A percentile compares a stretch with the other conserved stretches of the same genome.
phyloP scores from a whole-genome alignment of 441 rosid genomes.

The Theobroma grandiflorum region DNA sequence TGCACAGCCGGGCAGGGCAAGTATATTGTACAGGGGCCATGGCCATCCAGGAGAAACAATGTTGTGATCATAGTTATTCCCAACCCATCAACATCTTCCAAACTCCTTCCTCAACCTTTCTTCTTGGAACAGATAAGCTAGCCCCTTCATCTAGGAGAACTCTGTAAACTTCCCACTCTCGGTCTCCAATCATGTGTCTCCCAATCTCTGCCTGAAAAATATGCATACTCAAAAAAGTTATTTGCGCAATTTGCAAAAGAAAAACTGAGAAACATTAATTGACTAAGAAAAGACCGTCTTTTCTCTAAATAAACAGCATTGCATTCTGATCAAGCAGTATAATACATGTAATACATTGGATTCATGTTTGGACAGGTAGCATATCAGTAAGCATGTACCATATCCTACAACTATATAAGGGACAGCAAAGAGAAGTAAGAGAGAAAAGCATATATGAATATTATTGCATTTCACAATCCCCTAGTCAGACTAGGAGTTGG shows the following conservation, averaged over 20 bases:
- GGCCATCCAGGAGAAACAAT: conserved; percentile 15
- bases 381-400: background rate
- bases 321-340: background rate
- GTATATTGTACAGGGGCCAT: conserved; percentile 20
- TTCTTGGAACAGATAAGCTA: conserved; percentile 47
- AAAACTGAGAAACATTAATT: background rate
- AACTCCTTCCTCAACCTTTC: conserved; percentile 71
- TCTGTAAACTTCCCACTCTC: conserved; percentile 94
- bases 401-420: background rate
- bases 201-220: conserved; percentile 77
- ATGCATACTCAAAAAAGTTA: background rate
- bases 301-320: background rate
- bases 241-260: background rate
- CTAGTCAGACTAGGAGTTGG: background rate
- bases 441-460: background rate
- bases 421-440: background rate
- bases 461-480: background rate
- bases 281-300: background rate
- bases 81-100: conserved; percentile 94
- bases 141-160: conserved; percentile 85
- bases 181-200: conserved; percentile 71
- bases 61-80: conserved; percentile 47
- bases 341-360: background rate
- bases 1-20: background rate
- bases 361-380: background rate